These are phyloP conservation scores for Stevia rebaudiana DNA, from an alignment of 140 eudicot species.

Conservation along the genomic window DNA sequence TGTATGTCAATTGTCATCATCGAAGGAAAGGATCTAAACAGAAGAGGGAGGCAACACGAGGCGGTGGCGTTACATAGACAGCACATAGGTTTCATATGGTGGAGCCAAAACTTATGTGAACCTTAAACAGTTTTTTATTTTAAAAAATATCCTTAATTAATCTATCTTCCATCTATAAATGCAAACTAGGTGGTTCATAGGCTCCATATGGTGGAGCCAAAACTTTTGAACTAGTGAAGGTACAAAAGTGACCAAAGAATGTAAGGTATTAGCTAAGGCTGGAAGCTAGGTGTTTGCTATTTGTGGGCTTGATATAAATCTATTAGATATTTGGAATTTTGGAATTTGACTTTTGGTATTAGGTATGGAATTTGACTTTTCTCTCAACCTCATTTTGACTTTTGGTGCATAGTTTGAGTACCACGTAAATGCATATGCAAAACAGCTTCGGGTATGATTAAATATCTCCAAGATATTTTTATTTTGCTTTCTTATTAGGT, in stretches of 20 bases:
- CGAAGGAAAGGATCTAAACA: neutral
- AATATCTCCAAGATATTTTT: too few relatives aligned
- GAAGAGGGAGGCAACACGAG: neutral
- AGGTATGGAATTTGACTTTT: too few relatives aligned
- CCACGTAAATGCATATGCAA: neutral
- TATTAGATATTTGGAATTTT: too few relatives aligned
- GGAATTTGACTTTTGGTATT: too few relatives aligned
- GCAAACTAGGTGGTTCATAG: neutral
- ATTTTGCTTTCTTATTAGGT: too few relatives aligned
- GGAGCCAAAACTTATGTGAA: slow-evolving; percentile 8
- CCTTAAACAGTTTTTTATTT: too few relatives aligned
- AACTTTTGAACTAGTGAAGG: neutral
- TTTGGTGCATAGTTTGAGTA: neutral
- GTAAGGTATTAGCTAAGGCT: slow-evolving; percentile 11
- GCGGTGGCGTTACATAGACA: neutral
- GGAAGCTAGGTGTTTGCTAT: slow-evolving; percentile 3
- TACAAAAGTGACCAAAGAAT: slow-evolving; percentile 6
- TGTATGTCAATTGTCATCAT: neutral
- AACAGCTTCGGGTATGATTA: neutral
- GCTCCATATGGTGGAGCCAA: slow-evolving; percentile 18
- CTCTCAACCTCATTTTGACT: too few relatives aligned
- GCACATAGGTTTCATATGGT: neutral
- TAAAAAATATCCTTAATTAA: neutral
- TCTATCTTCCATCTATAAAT: slow-evolving; percentile 4
- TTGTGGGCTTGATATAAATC: too few relatives aligned